Percentiles rank a stretch among this genome's conserved stretches.
Conservation (phyloP, 75 land plant genomes). For the Sequoia sempervirens region DNA sequence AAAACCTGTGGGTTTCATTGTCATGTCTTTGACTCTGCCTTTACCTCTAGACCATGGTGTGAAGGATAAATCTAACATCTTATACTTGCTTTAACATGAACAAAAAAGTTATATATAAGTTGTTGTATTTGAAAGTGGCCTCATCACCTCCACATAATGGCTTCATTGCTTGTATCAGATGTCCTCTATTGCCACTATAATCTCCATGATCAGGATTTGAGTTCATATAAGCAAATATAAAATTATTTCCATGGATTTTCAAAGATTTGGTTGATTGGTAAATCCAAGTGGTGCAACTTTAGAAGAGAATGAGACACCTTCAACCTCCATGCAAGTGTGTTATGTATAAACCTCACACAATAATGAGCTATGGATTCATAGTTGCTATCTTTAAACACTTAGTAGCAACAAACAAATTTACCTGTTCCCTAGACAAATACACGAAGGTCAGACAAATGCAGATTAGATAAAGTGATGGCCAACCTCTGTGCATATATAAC, state of each 20-base stretch:
- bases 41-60: not conserved
- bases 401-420: too few relatives aligned
- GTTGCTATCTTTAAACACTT: too few relatives aligned
- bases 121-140: not conserved
- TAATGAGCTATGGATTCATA: too few relatives aligned
- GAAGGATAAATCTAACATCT: not conserved
- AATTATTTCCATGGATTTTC: not conserved
- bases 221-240: not conserved
- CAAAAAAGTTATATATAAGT: not conserved
- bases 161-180: not conserved
- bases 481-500: too few relatives aligned
- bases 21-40: not conserved
- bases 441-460: too few relatives aligned
- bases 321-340: too few relatives aligned
- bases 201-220: not conserved
- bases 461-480: too few relatives aligned
- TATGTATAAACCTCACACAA: too few relatives aligned
- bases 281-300: too few relatives aligned
- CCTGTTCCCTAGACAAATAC: too few relatives aligned
- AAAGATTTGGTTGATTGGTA: too few relatives aligned
- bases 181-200: not conserved
- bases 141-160: not conserved
- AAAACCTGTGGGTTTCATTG: not conserved
- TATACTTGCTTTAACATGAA: not conserved
- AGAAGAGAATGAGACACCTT: too few relatives aligned